Percentiles rank a stretch among this genome's conserved stretches.
Evolutionary conservation across 2,329 filamentous ascomycete species (phyloP).

Genomic region (Elsinoe arachidis): DNA sequence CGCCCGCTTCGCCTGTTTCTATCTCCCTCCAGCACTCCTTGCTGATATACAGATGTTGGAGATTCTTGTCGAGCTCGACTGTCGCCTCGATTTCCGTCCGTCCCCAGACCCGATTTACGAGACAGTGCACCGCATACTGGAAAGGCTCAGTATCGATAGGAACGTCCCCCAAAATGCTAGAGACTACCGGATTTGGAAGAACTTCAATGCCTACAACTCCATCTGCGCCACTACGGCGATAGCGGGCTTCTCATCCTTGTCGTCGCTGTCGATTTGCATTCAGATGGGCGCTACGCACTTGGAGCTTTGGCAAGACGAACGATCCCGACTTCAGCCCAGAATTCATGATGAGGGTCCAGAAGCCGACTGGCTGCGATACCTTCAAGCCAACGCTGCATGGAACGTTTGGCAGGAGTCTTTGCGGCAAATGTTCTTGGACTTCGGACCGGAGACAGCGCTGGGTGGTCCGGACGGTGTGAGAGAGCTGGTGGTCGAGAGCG

Average conservation of each 20-base stretch:
- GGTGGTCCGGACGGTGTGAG: neutral
- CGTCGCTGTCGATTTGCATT: too few species aligned
- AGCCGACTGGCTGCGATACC: neutral
- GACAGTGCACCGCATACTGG: too few species aligned
- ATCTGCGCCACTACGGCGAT: too few species aligned
- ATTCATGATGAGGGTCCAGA: neutral
- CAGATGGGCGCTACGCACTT: too few species aligned
- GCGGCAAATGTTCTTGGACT: neutral
- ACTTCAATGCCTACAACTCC: too few species aligned
- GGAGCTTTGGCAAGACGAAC: neutral
- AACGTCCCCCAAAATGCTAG: too few species aligned
- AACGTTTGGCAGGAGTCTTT: neutral
- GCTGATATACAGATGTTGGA: neutral
- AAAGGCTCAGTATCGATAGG: too few species aligned
- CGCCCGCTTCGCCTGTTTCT: neutral
- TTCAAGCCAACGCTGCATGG: neutral
- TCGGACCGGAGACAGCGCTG: neutral
- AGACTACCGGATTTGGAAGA: too few species aligned
- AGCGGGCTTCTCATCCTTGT: too few species aligned
- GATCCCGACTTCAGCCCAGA: neutral
- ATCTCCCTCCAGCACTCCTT: neutral
- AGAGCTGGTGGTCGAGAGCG: neutral
- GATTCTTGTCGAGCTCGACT: neutral
- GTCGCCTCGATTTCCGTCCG: neutral
- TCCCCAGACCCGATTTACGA: neutral